Evolutionary conservation across 2,329 filamentous ascomycete genomes (phyloP), one percentile per base, ranked within the genome.

Genomic region (Tetracladium maxilliforme): DNA sequence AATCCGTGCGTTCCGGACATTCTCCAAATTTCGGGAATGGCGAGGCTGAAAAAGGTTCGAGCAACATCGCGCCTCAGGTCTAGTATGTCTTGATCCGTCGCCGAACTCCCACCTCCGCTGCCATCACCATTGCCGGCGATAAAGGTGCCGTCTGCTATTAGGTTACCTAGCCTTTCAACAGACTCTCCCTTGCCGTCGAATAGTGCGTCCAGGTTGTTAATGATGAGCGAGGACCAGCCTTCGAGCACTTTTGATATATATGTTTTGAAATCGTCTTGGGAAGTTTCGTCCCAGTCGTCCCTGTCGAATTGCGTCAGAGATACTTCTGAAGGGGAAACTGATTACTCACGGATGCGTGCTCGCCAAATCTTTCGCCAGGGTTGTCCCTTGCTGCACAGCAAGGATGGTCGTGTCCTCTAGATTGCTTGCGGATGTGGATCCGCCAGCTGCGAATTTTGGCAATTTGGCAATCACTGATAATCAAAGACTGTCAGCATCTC

Each of bases 301-400:
- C n/a, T n/a, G n/a, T n/a, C n/a, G n/a, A n/a, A n/a, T n/a, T n/a
- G n/a, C n/a, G n/a, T n/a, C n/a, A n/a, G n/a, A n/a, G n/a, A n/a
- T n/a, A n/a, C n/a, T n/a, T n/a, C n/a, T n/a, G n/a, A n/a, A n/a
- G n/a, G n/a, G n/a, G n/a, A n/a, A n/a, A n/a, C n/a, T n/a, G n/a
- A n/a, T n/a, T n/a, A n/a, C n/a, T n/a, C n/a, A n/a, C n/a, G n/a
- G n/a, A n/a, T 30, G 14, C 10, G 21, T 23, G 11, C 16, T 24
- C 7, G 13, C 13, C 24, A 40, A 17, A 21, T 45, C 41, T 27
- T 43, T 44, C 19, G 41, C 43, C 4, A 46, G 28, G 5, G 38
- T 40, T 8, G 36, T 39, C 19, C 27, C 29, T 12, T 39, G 38
- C 10, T 35, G 36, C 19, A 48, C 37, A 12, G 47, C 14, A 21